Evolutionary conservation across 2,329 filamentous ascomycete genomes (phyloP).

Genomic region (Ceratocystis eucalypticola): DNA sequence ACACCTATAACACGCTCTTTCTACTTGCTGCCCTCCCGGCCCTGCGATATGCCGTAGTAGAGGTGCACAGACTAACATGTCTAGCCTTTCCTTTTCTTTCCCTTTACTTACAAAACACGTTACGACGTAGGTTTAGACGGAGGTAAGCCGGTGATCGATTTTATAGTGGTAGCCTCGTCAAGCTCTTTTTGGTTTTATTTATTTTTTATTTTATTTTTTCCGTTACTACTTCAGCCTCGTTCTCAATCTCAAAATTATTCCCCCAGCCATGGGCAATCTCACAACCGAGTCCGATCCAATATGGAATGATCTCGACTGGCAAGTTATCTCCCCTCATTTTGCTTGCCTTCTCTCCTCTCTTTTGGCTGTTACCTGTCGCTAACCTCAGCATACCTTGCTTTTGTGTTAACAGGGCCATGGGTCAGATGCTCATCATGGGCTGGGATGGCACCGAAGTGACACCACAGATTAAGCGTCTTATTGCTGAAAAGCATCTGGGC

Average conservation of each 20-base stretch:
- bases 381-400: slow-evolving; percentile 21
- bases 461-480: slow-evolving; percentile 66
- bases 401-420: slow-evolving; percentile 44
- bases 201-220: background rate
- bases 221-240: background rate
- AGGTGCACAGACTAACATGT: background rate
- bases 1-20: background rate
- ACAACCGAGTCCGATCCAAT: slow-evolving; percentile 38
- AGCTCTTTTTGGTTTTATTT: background rate
- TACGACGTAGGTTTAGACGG: too few species aligned
- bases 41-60: background rate
- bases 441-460: slow-evolving; percentile 77
- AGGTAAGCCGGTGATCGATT: background rate
- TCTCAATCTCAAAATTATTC: background rate
- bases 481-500: slow-evolving; percentile 74
- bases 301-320: slow-evolving; percentile 70
- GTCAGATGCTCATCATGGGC: slow-evolving; percentile 69
- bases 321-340: slow-evolving; percentile 27
- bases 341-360: slow-evolving; percentile 5
- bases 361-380: slow-evolving; percentile 25
- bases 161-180: background rate
- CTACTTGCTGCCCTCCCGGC: background rate
- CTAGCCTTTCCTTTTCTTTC: background rate
- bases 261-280: background rate
- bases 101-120: too few species aligned